Conservation (phyloP, 768 basidiomycete species). For the Hemileccinum rubropunctum region DNA sequence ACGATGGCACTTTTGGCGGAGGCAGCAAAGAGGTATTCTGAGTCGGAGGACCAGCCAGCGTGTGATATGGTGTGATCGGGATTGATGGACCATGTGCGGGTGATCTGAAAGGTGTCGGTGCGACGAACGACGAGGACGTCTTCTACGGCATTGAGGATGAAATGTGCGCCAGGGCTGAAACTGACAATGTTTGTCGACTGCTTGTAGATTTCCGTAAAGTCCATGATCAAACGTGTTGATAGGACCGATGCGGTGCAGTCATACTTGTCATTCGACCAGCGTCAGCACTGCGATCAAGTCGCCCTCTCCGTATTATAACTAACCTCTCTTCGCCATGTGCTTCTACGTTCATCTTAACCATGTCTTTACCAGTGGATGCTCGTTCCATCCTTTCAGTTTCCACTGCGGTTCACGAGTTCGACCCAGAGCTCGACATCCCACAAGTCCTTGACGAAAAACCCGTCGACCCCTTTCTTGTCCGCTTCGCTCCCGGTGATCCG, state of each 20-base stretch:
- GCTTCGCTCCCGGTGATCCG: conserved; percentile 37
- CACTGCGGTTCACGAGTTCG: conserved; percentile 13
- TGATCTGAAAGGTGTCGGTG: conserved; percentile 80
- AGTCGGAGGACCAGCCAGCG: conserved; percentile 84
- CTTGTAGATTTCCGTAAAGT: conserved; percentile 84
- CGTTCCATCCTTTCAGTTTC: conserved; percentile 11
- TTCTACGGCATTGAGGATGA: conserved; percentile 76
- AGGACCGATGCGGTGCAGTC: neutral
- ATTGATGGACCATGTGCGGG: conserved; percentile 74
- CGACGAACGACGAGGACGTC: conserved; percentile 82
- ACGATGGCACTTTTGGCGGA: conserved; percentile 70
- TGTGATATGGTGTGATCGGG: conserved; percentile 59
- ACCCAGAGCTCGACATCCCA: conserved; percentile 12
- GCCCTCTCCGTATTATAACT: conserved; percentile 10
- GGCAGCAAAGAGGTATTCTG: conserved; percentile 81
- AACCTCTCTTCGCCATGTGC: neutral
- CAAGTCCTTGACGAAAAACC: conserved; percentile 11
- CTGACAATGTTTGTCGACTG: conserved; percentile 67
- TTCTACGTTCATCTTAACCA: neutral
- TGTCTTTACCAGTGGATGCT: conserved; percentile 14
- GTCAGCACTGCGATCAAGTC: conserved; percentile 19
- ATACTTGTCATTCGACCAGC: conserved; percentile 5
- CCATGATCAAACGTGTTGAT: conserved; percentile 48
- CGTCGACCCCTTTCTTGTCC: conserved; percentile 31
- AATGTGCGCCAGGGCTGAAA: conserved; percentile 87